These are phyloP conservation scores for Plantago major DNA, from an alignment of 257 asterid genomes.

Conservation along the genomic window DNA sequence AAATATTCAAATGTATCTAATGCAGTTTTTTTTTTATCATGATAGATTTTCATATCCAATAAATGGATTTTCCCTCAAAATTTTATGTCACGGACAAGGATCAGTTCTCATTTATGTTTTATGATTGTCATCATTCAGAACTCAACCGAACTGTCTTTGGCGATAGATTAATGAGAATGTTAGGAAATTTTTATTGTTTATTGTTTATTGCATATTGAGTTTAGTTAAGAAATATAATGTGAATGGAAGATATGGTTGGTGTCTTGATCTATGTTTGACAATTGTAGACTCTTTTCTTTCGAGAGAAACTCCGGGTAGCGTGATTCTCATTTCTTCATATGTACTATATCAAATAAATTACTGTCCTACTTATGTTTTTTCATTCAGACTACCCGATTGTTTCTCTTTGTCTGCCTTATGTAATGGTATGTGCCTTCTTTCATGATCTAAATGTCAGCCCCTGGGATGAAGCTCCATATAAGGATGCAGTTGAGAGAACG, in stretches of 20 bases:
- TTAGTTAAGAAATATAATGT: neutral
- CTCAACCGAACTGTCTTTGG: neutral
- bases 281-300: neutral
- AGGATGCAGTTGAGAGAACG: conserved; percentile 85
- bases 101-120: too few species aligned
- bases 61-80: too few species aligned
- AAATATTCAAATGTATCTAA: too few species aligned
- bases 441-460: conserved; percentile 56
- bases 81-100: too few species aligned
- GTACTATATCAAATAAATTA: neutral
- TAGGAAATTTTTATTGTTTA: neutral
- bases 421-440: conserved; percentile 23
- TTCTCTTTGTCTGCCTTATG: conserved; percentile 14
- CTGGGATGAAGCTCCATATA: conserved; percentile 85
- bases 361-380: neutral
- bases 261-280: conserved; percentile 1
- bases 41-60: too few species aligned
- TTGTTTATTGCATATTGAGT: neutral
- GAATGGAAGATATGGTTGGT: neutral
- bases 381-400: conserved; percentile 10
- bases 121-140: too few species aligned
- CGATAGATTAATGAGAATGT: neutral
- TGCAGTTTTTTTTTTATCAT: too few species aligned
- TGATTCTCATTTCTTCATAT: conserved; percentile 3
- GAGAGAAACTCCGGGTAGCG: neutral